Percentiles rank a stretch among this genome's conserved stretches.
phyloP scores from a whole-genome alignment of 139 green algal species.

The Tetradesmus obliquus region DNA sequence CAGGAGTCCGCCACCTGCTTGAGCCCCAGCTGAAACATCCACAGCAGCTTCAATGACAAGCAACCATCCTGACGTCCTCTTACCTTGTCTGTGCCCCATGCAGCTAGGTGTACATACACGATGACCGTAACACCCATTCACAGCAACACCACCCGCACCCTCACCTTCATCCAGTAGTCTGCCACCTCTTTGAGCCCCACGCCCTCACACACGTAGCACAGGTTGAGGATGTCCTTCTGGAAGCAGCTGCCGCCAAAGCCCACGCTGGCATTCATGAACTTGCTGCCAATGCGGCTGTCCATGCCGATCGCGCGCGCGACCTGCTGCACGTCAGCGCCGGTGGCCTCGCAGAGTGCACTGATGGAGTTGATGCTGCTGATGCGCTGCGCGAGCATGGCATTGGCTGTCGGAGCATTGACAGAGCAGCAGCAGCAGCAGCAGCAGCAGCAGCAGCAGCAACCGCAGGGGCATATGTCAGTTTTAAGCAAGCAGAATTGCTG shows the following conservation, averaged over 20 bases:
- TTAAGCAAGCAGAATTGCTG: background rate
- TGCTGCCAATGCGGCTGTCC: slow-evolving; percentile 95
- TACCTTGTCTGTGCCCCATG: no score
- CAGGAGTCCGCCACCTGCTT: no score
- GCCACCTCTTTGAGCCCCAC: slow-evolving; percentile 94
- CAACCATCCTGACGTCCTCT: no score
- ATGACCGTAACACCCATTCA: no score
- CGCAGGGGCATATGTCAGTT: background rate
- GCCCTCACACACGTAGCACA: slow-evolving; percentile 97
- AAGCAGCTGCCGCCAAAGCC: slow-evolving; percentile 99
- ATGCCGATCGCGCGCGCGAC: slow-evolving; percentile 94
- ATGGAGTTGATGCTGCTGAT: slow-evolving; percentile 99
- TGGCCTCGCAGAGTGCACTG: slow-evolving; percentile 97
- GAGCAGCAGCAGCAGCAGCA: background rate
- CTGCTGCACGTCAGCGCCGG: slow-evolving; percentile 92
- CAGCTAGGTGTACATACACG: no score
- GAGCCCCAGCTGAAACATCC: no score
- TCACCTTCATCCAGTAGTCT: slow-evolving; percentile 94
- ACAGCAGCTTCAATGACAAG: no score
- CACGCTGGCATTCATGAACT: slow-evolving; percentile 98
- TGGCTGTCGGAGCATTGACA: slow-evolving; percentile 67
- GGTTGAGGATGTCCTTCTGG: slow-evolving; percentile 99
- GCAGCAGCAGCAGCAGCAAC: background rate
- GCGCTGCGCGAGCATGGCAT: slow-evolving; percentile 98
- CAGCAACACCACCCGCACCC: background rate